These are phyloP conservation scores for Dillenia turbinata DNA, from an alignment of 164 flowering plant species.

Conservation along the genomic window DNA sequence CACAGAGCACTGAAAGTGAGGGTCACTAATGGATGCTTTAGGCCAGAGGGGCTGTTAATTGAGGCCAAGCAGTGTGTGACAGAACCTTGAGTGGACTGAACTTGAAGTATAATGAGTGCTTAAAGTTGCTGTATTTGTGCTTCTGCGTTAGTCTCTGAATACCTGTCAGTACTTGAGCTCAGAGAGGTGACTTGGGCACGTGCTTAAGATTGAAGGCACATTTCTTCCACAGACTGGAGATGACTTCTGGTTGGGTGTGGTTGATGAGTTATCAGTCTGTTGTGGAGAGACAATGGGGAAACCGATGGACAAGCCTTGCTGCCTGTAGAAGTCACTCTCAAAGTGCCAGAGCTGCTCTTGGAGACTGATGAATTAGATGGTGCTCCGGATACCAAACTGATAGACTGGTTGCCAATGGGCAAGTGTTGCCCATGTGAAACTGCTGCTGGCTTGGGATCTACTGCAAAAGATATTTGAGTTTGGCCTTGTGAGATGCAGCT, in stretches of 20 bases:
- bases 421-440: slow-evolving; percentile 38
- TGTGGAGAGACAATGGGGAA: slow-evolving; percentile 36
- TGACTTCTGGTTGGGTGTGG: slow-evolving; percentile 51
- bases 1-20: no score
- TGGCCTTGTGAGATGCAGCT: slow-evolving; percentile 45
- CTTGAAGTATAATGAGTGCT: no score
- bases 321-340: slow-evolving; percentile 45
- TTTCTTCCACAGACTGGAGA: slow-evolving; percentile 65
- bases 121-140: no score
- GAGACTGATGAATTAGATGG: slow-evolving; percentile 62
- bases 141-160: slow-evolving; percentile 1
- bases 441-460: slow-evolving; percentile 40
- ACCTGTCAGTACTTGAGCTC: slow-evolving; percentile 17
- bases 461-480: slow-evolving; percentile 77
- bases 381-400: slow-evolving; percentile 49
- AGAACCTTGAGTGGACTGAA: no score
- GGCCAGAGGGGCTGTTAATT: no score
- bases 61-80: no score
- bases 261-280: slow-evolving; percentile 44
- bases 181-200: slow-evolving; percentile 39
- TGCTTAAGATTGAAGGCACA: slow-evolving; percentile 63
- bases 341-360: slow-evolving; percentile 67
- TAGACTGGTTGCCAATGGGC: slow-evolving; percentile 36
- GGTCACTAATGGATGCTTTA: no score
- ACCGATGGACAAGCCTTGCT: slow-evolving; percentile 46